Conservation (phyloP, 208 protist species). For the Leishmania mexicana region DNA sequence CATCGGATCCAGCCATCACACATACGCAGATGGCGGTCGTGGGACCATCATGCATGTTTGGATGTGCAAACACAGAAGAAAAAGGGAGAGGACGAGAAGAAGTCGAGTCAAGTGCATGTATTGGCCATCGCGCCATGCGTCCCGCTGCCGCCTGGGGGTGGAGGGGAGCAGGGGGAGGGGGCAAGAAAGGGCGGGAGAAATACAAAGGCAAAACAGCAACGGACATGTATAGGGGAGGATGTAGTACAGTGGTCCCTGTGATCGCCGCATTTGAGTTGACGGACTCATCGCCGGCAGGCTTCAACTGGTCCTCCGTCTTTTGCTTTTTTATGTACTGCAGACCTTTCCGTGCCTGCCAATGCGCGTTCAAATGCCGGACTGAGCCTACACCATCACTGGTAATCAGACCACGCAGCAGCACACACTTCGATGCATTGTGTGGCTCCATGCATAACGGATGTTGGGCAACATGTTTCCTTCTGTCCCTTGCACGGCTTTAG, state of each 20-base stretch:
- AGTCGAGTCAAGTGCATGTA: background rate
- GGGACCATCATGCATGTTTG: background rate
- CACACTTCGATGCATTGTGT: background rate
- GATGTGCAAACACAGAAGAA: background rate
- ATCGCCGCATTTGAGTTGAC: background rate
- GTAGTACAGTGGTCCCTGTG: background rate
- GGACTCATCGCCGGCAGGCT: background rate
- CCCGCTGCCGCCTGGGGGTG: too few relatives aligned
- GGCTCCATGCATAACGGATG: background rate
- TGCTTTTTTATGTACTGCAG: background rate
- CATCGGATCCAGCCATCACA: background rate
- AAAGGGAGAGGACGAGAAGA: background rate
- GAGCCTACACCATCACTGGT: background rate
- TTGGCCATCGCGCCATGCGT: background rate
- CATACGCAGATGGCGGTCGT: background rate
- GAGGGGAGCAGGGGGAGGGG: too few relatives aligned
- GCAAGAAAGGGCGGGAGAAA: constrained; percentile 5
- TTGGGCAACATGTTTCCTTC: background rate
- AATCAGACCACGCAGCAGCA: background rate
- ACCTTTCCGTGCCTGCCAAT: background rate
- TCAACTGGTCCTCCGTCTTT: background rate
- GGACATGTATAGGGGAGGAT: background rate
- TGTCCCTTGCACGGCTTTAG: constrained; percentile 1
- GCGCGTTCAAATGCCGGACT: background rate
- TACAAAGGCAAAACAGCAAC: background rate